Percentiles rank a stretch among this genome's conserved stretches.
Evolutionary conservation across 1,139 yeast genomes (phyloP).

Genomic region (Candida sp.): DNA sequence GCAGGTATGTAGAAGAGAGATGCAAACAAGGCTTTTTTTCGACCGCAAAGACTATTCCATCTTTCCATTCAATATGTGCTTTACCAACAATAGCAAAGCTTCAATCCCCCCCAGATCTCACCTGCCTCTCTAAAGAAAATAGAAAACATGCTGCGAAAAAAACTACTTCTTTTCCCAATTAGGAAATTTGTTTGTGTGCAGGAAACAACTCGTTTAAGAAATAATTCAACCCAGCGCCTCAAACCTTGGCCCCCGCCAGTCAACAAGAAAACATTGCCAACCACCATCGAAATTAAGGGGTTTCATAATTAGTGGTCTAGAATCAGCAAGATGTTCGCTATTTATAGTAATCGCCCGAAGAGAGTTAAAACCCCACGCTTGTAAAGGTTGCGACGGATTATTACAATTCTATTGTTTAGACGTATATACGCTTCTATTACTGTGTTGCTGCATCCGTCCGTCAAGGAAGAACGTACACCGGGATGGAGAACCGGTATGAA

Average conservation of each 20-base stretch:
- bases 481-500: constrained; percentile 39
- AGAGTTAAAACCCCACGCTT: too few relatives aligned
- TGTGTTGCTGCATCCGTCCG: too few relatives aligned
- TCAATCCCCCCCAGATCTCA: not conserved
- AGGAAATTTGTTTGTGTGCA: constrained; percentile 2
- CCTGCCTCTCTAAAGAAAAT: not conserved
- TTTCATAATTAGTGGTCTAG: not conserved
- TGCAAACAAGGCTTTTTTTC: too few relatives aligned
- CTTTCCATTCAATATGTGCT: not conserved
- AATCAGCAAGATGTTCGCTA: not conserved
- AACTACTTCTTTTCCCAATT: not conserved
- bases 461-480: constrained; percentile 25
- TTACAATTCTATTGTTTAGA: not conserved
- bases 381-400: not conserved
- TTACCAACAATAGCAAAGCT: constrained; percentile 2
- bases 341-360: not conserved
- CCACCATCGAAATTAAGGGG: not conserved
- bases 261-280: not conserved
- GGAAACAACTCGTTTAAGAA: constrained; percentile 1
- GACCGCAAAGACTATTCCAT: not conserved
- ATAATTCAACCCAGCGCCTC: not conserved
- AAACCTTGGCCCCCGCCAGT: not conserved
- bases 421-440: not conserved
- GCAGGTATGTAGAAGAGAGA: too few relatives aligned
- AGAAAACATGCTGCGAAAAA: constrained; percentile 3